A percentile compares a stretch with the other conserved stretches of the same genome.
These are phyloP conservation scores for Apostasia ramifera DNA, from an alignment of 106 monocot genomes.

Conservation along the genomic window DNA sequence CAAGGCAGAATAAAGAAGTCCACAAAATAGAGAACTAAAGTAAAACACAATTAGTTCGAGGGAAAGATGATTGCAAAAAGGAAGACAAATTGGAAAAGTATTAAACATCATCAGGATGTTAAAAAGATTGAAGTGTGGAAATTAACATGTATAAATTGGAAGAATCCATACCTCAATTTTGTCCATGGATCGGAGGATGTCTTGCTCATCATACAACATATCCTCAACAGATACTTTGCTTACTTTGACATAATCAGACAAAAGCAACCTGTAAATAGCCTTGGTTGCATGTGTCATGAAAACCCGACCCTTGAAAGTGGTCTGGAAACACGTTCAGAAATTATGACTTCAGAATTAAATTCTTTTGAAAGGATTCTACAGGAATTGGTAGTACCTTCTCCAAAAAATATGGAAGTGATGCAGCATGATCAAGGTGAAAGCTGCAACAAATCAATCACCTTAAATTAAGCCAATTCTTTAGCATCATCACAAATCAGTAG, in stretches of 20 bases:
- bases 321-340: constrained; percentile 32
- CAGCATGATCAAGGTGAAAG: constrained; percentile 98
- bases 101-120: background rate
- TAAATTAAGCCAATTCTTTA: background rate
- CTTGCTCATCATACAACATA: constrained; percentile 93
- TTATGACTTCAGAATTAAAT: background rate
- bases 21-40: too few relatives aligned
- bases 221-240: constrained; percentile 99
- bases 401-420: constrained; percentile 91
- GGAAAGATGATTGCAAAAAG: background rate
- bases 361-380: background rate
- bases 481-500: background rate
- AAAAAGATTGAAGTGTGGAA: background rate
- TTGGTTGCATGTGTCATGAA: constrained; percentile 99
- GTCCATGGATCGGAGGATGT: constrained; percentile 88
- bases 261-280: constrained; percentile 81
- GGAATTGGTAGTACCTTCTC: constrained; percentile 59
- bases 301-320: constrained; percentile 80
- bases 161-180: constrained; percentile 77
- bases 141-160: background rate
- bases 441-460: constrained; percentile 31
- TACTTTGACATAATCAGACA: constrained; percentile 97
- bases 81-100: background rate
- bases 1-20: too few relatives aligned
- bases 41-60: background rate